Percentiles rank a stretch among this genome's conserved stretches.
Evolutionary conservation across 768 basidiomycete genomes (phyloP).

Genomic region (Russula dissimulans): DNA sequence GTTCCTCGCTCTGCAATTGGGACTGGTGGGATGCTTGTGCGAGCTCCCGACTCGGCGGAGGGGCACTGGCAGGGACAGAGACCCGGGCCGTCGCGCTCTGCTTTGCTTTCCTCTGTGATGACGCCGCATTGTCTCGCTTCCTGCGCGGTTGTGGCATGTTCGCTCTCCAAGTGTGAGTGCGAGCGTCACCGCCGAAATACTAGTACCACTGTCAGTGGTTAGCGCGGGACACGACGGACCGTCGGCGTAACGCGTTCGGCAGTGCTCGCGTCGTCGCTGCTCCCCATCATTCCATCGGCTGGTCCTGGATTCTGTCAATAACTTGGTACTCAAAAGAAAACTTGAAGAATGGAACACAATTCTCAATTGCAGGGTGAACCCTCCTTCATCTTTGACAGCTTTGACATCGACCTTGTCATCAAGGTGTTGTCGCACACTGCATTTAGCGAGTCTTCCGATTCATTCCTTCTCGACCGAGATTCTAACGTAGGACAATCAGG

Average conservation of each 20-base stretch:
- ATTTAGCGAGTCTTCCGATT: constrained; percentile 51
- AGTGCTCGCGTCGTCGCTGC: background rate
- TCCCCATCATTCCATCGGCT: background rate
- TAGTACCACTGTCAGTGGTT: no score
- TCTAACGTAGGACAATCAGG: constrained; percentile 33
- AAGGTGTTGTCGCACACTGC: constrained; percentile 71
- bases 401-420: constrained; percentile 70
- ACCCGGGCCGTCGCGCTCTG: background rate
- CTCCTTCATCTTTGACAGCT: constrained; percentile 49
- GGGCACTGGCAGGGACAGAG: no score
- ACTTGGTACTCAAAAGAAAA: background rate
- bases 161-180: background rate
- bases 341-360: background rate
- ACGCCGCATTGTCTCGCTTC: constrained; percentile 2
- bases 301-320: background rate
- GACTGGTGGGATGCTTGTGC: background rate
- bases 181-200: background rate
- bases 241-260: background rate
- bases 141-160: constrained; percentile 17
- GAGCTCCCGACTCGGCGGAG: background rate
- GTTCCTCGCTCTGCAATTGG: background rate
- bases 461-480: background rate
- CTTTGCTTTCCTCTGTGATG: background rate
- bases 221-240: background rate
- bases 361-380: constrained; percentile 4